phyloP scores from a whole-genome alignment of 345 rosid genomes.

The Trapa incisa region DNA sequence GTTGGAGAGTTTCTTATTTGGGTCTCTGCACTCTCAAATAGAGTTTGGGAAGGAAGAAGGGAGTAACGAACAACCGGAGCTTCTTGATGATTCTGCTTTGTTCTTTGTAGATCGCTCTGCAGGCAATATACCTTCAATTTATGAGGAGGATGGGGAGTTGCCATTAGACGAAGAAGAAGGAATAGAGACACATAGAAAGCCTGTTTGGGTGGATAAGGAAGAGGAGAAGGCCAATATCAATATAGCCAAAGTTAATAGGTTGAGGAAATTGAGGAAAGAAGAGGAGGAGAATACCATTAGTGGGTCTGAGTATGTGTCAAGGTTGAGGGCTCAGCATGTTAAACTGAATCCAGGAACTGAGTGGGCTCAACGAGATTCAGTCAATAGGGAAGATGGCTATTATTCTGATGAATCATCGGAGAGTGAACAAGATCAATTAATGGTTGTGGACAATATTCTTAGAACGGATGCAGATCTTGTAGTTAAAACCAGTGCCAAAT shows the following conservation, averaged over 20 bases:
- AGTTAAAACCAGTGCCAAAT: conserved; percentile 37
- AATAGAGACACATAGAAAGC: conserved; percentile 27
- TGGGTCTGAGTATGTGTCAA: conserved; percentile 58
- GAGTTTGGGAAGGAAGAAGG: conserved; percentile 45
- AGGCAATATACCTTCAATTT: conserved; percentile 14
- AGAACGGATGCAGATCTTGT: conserved; percentile 69
- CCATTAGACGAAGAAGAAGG: conserved; percentile 28
- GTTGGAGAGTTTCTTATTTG: conserved; percentile 65
- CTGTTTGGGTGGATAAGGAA: conserved; percentile 93
- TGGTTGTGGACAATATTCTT: conserved; percentile 46
- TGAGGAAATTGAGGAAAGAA: conserved; percentile 83
- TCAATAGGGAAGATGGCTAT: conserved; percentile 5
- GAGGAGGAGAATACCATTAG: conserved; percentile 60
- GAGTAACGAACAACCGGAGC: conserved; percentile 17
- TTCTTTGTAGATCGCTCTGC: conserved; percentile 52
- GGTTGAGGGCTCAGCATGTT: conserved; percentile 76
- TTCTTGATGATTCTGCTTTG: conserved; percentile 30
- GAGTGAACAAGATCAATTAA: conserved; percentile 25
- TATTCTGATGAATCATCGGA: conserved; percentile 36
- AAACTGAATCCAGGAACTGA: conserved; percentile 82
- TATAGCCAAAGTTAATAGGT: conserved; percentile 52
- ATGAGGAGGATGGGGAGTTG: conserved; percentile 27
- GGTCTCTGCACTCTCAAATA: conserved; percentile 63
- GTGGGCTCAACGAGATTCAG: conserved; percentile 56
- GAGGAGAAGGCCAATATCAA: conserved; percentile 44